phyloP scores from a whole-genome alignment of 2,329 filamentous ascomycete genomes.

The Neurospora sp. region DNA sequence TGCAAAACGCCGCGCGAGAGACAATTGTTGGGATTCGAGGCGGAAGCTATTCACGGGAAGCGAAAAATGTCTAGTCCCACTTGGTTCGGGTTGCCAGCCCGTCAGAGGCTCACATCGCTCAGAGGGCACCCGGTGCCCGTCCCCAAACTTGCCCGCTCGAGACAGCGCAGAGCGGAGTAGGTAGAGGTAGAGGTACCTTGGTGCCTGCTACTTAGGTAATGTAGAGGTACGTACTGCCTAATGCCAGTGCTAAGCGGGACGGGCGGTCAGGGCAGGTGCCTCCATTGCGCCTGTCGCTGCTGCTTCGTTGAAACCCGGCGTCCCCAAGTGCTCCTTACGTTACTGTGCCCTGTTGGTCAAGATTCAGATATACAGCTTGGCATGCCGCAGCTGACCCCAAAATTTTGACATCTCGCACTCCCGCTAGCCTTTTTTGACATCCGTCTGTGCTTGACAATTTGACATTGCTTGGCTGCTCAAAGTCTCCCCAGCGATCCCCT shows the following conservation, averaged over 20 bases:
- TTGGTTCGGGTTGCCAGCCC: neutral
- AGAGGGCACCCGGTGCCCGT: neutral
- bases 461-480: neutral
- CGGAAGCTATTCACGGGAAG: conserved; percentile 4
- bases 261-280: neutral
- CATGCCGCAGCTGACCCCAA: neutral
- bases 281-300: neutral
- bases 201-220: neutral
- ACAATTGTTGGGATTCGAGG: conserved; percentile 8
- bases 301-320: neutral
- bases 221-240: neutral
- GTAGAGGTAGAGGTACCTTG: neutral
- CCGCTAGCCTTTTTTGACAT: neutral
- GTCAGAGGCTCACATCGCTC: neutral
- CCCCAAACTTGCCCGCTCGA: neutral
- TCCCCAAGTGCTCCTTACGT: neutral
- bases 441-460: neutral
- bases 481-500: neutral
- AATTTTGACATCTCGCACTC: neutral
- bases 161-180: neutral
- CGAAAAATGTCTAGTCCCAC: conserved; percentile 10
- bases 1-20: conserved; percentile 7
- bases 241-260: neutral
- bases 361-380: neutral
- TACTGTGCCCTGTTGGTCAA: neutral